Evolutionary conservation across 768 basidiomycete species (phyloP).

Genomic region (Ramaria sp.): DNA sequence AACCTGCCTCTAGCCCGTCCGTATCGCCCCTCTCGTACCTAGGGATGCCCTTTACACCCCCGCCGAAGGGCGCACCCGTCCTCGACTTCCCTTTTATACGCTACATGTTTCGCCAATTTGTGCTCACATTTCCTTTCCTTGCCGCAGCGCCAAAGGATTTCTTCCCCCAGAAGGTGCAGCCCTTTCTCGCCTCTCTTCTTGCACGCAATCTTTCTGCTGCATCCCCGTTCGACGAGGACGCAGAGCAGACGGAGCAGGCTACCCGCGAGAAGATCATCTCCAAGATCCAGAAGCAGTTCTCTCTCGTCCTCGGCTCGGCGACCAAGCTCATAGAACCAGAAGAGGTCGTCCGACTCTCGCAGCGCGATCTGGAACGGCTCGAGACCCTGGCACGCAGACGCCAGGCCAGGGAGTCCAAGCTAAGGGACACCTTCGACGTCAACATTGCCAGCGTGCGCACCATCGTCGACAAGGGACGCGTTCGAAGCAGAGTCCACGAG

Average conservation of each 20-base stretch:
- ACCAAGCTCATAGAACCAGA: slow-evolving; percentile 77
- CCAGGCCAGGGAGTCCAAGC: slow-evolving; percentile 35
- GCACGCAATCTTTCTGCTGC: slow-evolving; percentile 65
- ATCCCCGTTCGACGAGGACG: slow-evolving; percentile 44
- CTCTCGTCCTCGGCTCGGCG: slow-evolving; percentile 72
- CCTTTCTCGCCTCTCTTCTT: slow-evolving; percentile 77
- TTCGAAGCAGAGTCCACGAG: slow-evolving; percentile 82
- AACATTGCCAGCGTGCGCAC: slow-evolving; percentile 85
- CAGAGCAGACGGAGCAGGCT: slow-evolving; percentile 43
- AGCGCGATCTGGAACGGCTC: slow-evolving; percentile 71
- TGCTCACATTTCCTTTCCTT: slow-evolving; percentile 94
- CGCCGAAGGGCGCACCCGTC: slow-evolving; percentile 42
- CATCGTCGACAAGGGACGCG: slow-evolving; percentile 72
- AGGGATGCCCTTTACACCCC: slow-evolving; percentile 76
- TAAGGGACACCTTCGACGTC: slow-evolving; percentile 65
- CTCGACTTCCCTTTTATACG: slow-evolving; percentile 81
- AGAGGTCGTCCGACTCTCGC: slow-evolving; percentile 82
- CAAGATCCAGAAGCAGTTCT: slow-evolving; percentile 77
- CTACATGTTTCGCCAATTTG: slow-evolving; percentile 86
- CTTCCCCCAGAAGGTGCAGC: slow-evolving; percentile 91
- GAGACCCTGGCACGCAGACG: slow-evolving; percentile 61
- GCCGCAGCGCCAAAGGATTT: slow-evolving; percentile 81
- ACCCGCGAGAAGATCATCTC: slow-evolving; percentile 56
- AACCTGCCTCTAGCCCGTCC: slow-evolving; percentile 30
- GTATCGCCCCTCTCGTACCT: slow-evolving; percentile 74